These are phyloP conservation scores for Coniochaeta pulveracea DNA, from an alignment of 2,329 filamentous ascomycete genomes.

Conservation along the genomic window DNA sequence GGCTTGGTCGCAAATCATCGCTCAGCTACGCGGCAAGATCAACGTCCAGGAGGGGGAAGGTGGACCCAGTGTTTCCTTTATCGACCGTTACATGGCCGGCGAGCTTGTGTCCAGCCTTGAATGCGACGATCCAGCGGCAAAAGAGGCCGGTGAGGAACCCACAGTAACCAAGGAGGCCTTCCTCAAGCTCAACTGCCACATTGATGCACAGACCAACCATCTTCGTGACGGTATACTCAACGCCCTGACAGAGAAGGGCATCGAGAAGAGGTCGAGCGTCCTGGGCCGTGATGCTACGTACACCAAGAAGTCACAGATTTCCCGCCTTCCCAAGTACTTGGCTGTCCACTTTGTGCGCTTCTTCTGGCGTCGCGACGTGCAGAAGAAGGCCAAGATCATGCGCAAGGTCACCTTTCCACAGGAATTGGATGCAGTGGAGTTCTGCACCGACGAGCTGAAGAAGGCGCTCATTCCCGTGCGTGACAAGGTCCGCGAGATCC, in stretches of 20 bases:
- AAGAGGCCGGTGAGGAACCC: constrained; percentile 61
- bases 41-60: constrained; percentile 44
- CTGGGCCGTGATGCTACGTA: constrained; percentile 73
- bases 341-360: constrained; percentile 97
- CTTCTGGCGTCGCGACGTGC: constrained; percentile 90
- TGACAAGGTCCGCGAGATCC: constrained; percentile 88
- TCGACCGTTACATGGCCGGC: constrained; percentile 85
- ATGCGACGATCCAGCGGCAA: constrained; percentile 73
- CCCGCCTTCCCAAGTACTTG: constrained; percentile 85
- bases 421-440: constrained; percentile 87
- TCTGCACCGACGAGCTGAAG: constrained; percentile 84
- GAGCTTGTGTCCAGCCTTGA: constrained; percentile 67
- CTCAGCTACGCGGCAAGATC: constrained; percentile 69
- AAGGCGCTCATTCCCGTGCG: constrained; percentile 80
- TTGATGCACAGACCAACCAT: constrained; percentile 78
- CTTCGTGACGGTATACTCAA: constrained; percentile 77
- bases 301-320: constrained; percentile 84
- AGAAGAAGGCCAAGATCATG: constrained; percentile 99
- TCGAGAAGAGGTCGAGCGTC: constrained; percentile 70
- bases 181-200: constrained; percentile 93
- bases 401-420: constrained; percentile 94
- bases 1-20: constrained; percentile 91
- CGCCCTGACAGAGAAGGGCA: constrained; percentile 71
- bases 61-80: constrained; percentile 50
- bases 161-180: constrained; percentile 63